Evolutionary conservation across 2,329 filamentous ascomycete genomes (phyloP).

Genomic region (Cadophora luteo-olivacea): DNA sequence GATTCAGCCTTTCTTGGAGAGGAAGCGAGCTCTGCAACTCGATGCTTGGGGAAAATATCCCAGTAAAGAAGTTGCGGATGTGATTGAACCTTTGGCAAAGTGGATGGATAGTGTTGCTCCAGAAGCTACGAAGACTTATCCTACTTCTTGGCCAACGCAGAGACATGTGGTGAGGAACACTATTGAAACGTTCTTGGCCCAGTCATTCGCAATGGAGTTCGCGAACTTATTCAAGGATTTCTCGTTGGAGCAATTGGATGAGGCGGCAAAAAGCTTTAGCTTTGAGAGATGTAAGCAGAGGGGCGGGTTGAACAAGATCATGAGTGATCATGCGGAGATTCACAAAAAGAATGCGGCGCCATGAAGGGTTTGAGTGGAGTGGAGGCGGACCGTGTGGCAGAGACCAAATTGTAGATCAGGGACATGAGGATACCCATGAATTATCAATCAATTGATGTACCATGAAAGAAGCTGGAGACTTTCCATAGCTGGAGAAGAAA

Average conservation of each 20-base stretch:
- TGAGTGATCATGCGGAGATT: constrained; percentile 35
- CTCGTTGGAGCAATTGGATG: constrained; percentile 57
- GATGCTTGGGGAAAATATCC: constrained; percentile 60
- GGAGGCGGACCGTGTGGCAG: too few species aligned
- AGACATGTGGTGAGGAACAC: constrained; percentile 54
- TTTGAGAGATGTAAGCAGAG: constrained; percentile 58
- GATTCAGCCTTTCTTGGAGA: constrained; percentile 58
- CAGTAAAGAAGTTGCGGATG: constrained; percentile 42
- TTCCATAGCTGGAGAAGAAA: too few species aligned
- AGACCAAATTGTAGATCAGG: not conserved
- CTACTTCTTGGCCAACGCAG: constrained; percentile 55
- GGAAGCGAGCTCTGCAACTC: constrained; percentile 59
- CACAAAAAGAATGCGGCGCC: constrained; percentile 5
- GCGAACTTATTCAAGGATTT: constrained; percentile 60
- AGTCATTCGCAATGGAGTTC: constrained; percentile 59
- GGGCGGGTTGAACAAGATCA: constrained; percentile 43
- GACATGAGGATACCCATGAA: too few species aligned
- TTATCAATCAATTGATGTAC: too few species aligned
- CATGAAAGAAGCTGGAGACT: too few species aligned
- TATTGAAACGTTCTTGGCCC: constrained; percentile 56
- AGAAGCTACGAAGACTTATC: constrained; percentile 34
- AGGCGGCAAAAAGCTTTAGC: constrained; percentile 53
- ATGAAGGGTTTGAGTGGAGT: not conserved
- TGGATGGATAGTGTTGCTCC: constrained; percentile 54
- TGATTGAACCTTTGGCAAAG: constrained; percentile 26